A percentile compares a stretch with the other conserved stretches of the same genome.
Conservation (phyloP, 2,329 filamentous ascomycete genomes). For the Talaromyces marneffei region DNA sequence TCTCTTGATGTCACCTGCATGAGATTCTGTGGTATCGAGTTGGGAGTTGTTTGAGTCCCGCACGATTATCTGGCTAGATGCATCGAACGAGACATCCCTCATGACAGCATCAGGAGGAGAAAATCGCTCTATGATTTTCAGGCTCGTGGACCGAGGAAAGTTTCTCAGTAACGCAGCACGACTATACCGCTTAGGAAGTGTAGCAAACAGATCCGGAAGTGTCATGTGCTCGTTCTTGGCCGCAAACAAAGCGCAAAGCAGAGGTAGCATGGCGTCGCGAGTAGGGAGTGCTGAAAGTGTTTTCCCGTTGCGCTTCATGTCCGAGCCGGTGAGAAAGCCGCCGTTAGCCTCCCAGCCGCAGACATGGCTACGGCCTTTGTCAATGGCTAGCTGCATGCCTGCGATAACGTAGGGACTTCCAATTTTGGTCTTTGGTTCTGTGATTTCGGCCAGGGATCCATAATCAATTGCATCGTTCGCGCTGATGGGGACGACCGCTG, state of each 20-base stretch:
- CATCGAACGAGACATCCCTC: constrained; percentile 11
- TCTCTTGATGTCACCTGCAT: constrained; percentile 6
- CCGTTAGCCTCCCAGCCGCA: constrained; percentile 33
- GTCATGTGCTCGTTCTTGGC: constrained; percentile 21
- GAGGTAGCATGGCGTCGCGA: constrained; percentile 27
- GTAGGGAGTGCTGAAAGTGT: constrained; percentile 27
- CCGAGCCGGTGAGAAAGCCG: constrained; percentile 29
- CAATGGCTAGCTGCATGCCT: constrained; percentile 28
- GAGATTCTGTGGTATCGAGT: not conserved
- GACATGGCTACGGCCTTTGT: constrained; percentile 24
- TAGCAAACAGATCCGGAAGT: constrained; percentile 25
- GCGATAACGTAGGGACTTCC: constrained; percentile 31
- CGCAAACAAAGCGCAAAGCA: constrained; percentile 27
- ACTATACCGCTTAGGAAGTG: constrained; percentile 26
- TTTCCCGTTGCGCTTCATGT: constrained; percentile 25
- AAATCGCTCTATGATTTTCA: constrained; percentile 27
- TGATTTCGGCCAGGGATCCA: constrained; percentile 22
- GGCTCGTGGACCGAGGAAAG: constrained; percentile 27
- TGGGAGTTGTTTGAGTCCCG: not conserved
- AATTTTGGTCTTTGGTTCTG: constrained; percentile 30
- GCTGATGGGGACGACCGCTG: constrained; percentile 31
- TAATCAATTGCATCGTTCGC: constrained; percentile 31
- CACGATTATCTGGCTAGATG: not conserved
- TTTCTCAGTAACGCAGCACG: constrained; percentile 28
- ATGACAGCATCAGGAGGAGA: constrained; percentile 21